Evolutionary conservation across 2,329 filamentous ascomycete genomes (phyloP), one percentile per base, ranked within the genome.

Genomic region (Colletotrichum navitas): DNA sequence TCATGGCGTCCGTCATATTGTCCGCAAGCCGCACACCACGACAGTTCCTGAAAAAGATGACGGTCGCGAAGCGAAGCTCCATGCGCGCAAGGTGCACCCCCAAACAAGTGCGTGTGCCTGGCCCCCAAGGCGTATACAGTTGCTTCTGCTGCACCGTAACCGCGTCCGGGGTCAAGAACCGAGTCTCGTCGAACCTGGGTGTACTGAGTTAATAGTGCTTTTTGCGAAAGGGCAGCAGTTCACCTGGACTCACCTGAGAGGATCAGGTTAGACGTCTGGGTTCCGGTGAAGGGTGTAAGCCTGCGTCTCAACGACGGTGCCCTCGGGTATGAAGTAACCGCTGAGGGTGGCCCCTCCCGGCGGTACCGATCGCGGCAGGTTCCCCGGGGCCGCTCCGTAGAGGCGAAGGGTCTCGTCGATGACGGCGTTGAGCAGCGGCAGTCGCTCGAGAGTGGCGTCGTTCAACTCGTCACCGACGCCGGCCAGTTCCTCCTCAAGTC

Each of bases 11-110:
- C 1, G 68, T 75, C 77, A 82, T 83, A 14, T 77, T 79, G 58
- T 83, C 79, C 18, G 68, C 62, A 3, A 80, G 67, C 24, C 58
- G 77, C 1, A 79, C 77, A 63, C 77, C 76, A 0, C 82, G 81
- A 69, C 84, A 87, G 41, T 84, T 78, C 0, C 82, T 80, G 76
- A 90, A 88, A 77, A 91, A 88, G 6, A 83, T 79, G 0, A 86
- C 85, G 0, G 84, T 81, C 0, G 83, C 86, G 45, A 88, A 82
- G 11, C 87, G 82, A 39, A 90, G 75, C 75, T 90, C 88, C 79
- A 88, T 88, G 29, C 82, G 80, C 0, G 89, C 88, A 26, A 91
- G 81, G 72, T 90, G 87, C 34, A 88, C 78, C 1, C 89, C 89
- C 21, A 91, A 80, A 72, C 89, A 91, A 1, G 78, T 79, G 3